Conservation (phyloP, 495 filamentous ascomycete species). For the Neurospora pannonica region DNA sequence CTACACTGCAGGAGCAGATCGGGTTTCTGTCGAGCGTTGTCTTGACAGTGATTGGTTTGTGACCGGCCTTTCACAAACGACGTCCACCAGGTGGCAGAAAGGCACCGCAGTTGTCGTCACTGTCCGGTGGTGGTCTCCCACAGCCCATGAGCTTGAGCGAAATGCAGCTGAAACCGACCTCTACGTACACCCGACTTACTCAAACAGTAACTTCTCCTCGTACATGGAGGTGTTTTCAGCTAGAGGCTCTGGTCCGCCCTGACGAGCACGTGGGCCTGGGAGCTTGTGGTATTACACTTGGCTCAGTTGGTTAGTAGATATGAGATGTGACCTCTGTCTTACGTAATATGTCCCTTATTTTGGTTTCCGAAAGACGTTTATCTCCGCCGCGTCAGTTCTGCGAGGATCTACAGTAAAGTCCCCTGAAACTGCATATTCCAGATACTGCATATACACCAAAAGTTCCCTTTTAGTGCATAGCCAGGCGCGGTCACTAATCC, state of each 20-base stretch:
- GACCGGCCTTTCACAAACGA: neutral
- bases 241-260: neutral
- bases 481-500: too few relatives aligned
- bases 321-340: neutral
- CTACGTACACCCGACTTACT: neutral
- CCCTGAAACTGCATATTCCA: too few relatives aligned
- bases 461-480: too few relatives aligned
- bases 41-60: neutral
- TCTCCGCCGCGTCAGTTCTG: neutral
- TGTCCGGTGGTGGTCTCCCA: neutral
- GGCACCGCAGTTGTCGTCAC: neutral
- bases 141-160: neutral
- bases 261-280: neutral
- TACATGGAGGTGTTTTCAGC: neutral
- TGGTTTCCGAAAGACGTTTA: neutral
- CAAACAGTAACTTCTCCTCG: neutral
- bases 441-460: too few relatives aligned
- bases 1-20: neutral
- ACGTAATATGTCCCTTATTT: neutral
- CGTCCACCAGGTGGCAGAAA: neutral
- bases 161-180: neutral
- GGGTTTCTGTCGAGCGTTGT: neutral
- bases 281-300: neutral
- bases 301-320: neutral
- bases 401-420: neutral